phyloP scores from a whole-genome alignment of 768 basidiomycete species.

The Ramaria sp. region DNA sequence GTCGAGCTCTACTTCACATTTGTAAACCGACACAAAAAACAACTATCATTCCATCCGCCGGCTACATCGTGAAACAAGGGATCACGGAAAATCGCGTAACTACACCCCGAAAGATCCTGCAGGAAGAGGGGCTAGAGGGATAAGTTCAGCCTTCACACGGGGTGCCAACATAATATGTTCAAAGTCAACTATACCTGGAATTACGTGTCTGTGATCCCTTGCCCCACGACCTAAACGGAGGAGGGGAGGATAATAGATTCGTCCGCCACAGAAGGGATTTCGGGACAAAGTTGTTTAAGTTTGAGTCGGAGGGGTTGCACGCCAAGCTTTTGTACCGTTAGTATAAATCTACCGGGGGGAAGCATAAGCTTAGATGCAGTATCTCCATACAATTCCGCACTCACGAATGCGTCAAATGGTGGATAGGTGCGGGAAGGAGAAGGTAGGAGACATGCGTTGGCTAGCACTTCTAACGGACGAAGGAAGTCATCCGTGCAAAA shows the following conservation, averaged over 20 bases:
- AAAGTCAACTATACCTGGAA: background rate
- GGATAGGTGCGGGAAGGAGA: too few relatives aligned
- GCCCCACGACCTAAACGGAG: slow-evolving; percentile 2
- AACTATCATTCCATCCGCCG: background rate
- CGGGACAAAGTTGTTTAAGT: background rate
- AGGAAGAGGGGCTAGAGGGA: background rate
- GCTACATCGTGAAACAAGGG: slow-evolving; percentile 1
- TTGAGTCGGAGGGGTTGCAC: background rate
- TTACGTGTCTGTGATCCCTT: slow-evolving; percentile 2
- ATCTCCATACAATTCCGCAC: too few relatives aligned
- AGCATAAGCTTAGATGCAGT: too few relatives aligned
- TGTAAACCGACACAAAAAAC: background rate
- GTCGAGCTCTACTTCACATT: too few relatives aligned
- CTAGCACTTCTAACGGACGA: too few relatives aligned
- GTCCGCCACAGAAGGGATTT: too few relatives aligned
- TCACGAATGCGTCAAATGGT: too few relatives aligned
- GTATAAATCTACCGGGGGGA: too few relatives aligned
- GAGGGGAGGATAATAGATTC: background rate
- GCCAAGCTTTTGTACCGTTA: too few relatives aligned
- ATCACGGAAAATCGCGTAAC: background rate
- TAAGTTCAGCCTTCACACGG: background rate
- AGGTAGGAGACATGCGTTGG: too few relatives aligned
- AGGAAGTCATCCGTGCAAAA: too few relatives aligned
- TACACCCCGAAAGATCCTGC: background rate
- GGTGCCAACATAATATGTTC: background rate